Base-by-base conservation (phyloP, 2,329 filamentous ascomycete genomes). In the Phaeosphaeriaceae sp. region DNA sequence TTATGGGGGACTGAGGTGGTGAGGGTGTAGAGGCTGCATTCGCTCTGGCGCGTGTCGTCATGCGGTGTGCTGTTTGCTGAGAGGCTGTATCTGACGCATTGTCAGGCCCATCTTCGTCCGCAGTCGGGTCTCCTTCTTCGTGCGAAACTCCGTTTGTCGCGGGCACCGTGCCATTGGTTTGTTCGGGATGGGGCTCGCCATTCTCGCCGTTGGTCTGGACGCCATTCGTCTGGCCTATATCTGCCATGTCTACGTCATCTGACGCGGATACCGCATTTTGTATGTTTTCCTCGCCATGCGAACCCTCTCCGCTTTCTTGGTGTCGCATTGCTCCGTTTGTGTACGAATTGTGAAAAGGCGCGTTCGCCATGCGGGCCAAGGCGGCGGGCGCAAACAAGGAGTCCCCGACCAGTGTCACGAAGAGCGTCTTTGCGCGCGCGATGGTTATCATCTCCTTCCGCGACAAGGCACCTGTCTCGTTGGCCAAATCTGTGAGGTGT, bases 331-430 rank as follows among this genome's bases (percentile, higher is more conserved):
- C 52, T 17, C 62, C 57, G 15, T 61, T 68, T 20, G 57, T 45
- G 55, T 58, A 57, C 20, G 66, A 52, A 6, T 65, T 60, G 19
- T 63, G 58, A 10, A 74, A 60, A 7, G 69, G 68, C 25, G 64
- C 67, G 27, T 57, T 78, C 5, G 76, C 73, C 13, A 82, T 82
- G 59, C 87, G 83, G 20, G 86, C 79, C 36, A 76, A 69, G 33
- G 82, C 85, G 62, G 82, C 82, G 4, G 86, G 86, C 63, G 86
- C 83, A 83, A 86, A 89, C 15, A 86, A 87, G 61, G 88, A 86
- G 73, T 96, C 92, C 31, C 92, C 92, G 49, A 90, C 87, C 9
- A 95, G 83, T 62, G 86, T 86, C 31, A 89, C 90, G 64, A 92
- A 83, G 51, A 95, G 79, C 65, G 89, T 87, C 72, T 92, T 92